Base-by-base conservation (phyloP, 192 early-diverging fungal genomes). In the Coemansia reversa region DNA sequence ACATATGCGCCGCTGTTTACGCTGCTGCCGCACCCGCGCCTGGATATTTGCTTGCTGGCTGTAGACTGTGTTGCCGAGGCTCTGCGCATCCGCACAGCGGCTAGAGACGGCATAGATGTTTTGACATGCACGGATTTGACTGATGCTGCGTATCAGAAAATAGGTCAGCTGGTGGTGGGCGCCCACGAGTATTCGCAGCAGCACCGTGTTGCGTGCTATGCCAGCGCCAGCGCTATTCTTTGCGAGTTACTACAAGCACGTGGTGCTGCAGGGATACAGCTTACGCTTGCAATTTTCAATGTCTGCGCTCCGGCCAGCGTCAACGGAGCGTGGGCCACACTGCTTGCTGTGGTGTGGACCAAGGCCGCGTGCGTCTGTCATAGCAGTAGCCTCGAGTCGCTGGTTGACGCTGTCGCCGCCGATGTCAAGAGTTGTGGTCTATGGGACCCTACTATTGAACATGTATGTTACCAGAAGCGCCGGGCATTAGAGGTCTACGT, bases 41-140 rank as follows among this genome's bases (percentile, higher is more conserved):
- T 45, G 14, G 65, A 63, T 12, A 19, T 70, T 25, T 58, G 67
- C n/a, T 30, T 55, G 11, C 68, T 71, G 62, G 66, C 77, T 3
- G 72, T 59, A 20, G 77, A 80, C 47, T 80, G 77, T 52, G 62
- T 80, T n/a, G 29, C 70, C n/a, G 61, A 59, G n/a, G 63, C 65
- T 14, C 63, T 80, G 48, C 62, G 63, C 1, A 62, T 65, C 59
- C 68, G 55, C 62, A 12, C 49, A 0, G 28, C 39, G 7, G 32
- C 14, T 3, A 39, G 32, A 5, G 33, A 23, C 12, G 30, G 18
- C 52, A 28, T 9, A 27, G 33, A 29, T 14, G 14, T 14, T 22
- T 9, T 35, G 9, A 25, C 49, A n/a, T 29, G 27, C 18, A 12
- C 61, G 2, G 56, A 63, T 11, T 32, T 75, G 33, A 51, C 56